Evolutionary conservation across 495 filamentous ascomycete species (phyloP).

Genomic region (Collariella sp.): DNA sequence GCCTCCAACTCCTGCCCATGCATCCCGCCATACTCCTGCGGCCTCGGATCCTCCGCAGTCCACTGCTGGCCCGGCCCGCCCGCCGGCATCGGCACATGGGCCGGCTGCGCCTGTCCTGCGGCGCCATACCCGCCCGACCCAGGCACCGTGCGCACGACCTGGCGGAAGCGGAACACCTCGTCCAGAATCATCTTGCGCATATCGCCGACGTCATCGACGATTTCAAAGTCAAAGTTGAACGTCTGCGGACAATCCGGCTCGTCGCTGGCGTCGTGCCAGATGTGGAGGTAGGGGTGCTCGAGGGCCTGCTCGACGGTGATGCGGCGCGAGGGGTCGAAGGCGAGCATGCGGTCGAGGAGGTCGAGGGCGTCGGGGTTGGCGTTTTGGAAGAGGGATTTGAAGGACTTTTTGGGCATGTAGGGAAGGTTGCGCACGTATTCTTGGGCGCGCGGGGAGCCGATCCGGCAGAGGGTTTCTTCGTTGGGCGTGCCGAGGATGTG

Average conservation of each 20-base stretch:
- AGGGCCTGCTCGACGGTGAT: conserved; percentile 89
- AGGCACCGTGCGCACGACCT: conserved; percentile 59
- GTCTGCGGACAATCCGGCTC: conserved; percentile 87
- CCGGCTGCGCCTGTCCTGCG: conserved; percentile 23
- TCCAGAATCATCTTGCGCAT: conserved; percentile 98
- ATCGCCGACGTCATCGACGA: conserved; percentile 81
- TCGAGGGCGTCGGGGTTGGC: conserved; percentile 96
- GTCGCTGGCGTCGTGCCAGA: conserved; percentile 97
- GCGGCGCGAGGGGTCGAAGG: conserved; percentile 86
- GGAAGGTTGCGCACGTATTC: conserved; percentile 98
- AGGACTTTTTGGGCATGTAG: conserved; percentile 87
- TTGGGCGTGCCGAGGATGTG: conserved; percentile 96
- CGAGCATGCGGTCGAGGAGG: conserved; percentile 90
- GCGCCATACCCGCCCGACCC: conserved; percentile 24
- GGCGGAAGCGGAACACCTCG: conserved; percentile 78
- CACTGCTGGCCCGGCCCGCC: conserved; percentile 53
- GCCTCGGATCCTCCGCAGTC: conserved; percentile 76
- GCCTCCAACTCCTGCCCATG: conserved; percentile 60
- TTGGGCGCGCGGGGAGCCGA: conserved; percentile 90
- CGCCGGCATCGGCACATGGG: conserved; percentile 62
- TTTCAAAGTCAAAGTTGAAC: conserved; percentile 97
- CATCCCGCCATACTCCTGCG: conserved; percentile 62
- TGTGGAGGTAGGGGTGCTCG: conserved; percentile 90
- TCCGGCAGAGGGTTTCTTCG: conserved; percentile 87
- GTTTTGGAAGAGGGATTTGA: conserved; percentile 80